Conservation (phyloP, 495 filamentous ascomycete species). For the Trichoderma reesei region DNA sequence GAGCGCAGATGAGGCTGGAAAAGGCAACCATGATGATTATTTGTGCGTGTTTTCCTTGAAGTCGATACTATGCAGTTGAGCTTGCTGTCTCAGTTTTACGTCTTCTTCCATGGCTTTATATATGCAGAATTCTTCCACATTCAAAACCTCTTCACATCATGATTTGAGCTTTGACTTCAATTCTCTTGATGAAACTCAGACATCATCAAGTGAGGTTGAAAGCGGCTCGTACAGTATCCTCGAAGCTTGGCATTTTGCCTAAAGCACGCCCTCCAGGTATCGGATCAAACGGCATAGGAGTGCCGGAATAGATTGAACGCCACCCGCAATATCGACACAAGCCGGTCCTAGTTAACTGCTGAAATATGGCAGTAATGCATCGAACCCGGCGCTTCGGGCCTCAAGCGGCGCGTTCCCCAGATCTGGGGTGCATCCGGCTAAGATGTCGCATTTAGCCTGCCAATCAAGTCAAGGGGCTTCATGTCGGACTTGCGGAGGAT, state of each 20-base stretch:
- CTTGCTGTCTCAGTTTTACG: background rate
- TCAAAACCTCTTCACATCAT: background rate
- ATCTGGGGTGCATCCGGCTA: conserved; percentile 4
- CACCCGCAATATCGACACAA: background rate
- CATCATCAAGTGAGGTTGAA: background rate
- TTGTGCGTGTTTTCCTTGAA: background rate
- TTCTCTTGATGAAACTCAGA: background rate
- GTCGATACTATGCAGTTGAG: background rate
- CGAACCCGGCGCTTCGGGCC: background rate
- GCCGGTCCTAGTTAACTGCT: background rate
- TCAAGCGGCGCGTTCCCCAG: background rate
- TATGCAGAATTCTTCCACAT: background rate
- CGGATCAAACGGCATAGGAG: conserved; percentile 1
- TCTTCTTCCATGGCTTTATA: background rate
- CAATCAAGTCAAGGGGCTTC: background rate
- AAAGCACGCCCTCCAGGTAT: background rate
- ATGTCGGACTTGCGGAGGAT: background rate
- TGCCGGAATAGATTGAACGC: background rate
- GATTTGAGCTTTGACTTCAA: background rate
- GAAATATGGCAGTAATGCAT: background rate
- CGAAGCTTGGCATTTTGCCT: background rate
- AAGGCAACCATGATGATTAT: background rate
- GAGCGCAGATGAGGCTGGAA: background rate
- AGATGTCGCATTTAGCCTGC: background rate
- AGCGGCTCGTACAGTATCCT: background rate